Percentiles rank a stretch among this genome's conserved stretches.
Conservation (phyloP, 257 asterid species). For the Solanum commersonii region DNA sequence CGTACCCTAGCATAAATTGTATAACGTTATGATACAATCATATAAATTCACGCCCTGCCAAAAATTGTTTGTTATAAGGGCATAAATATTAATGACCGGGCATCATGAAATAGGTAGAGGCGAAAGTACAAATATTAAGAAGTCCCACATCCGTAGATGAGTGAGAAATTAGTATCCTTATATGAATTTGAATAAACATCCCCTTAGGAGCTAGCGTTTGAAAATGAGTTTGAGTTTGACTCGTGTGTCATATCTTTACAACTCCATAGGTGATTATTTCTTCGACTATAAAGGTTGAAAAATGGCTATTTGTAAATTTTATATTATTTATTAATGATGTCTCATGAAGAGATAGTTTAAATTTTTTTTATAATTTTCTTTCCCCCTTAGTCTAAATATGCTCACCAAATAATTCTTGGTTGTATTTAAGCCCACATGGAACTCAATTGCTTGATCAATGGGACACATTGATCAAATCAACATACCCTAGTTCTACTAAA, state of each 20-base stretch:
- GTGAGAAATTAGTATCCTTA: background rate
- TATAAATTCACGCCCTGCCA: background rate
- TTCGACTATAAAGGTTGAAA: background rate
- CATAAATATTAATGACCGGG: background rate
- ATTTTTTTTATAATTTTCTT: background rate
- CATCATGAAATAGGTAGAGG: background rate
- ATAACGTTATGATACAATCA: background rate
- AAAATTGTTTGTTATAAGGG: background rate
- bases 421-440: background rate
- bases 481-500: background rate
- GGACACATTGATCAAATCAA: background rate
- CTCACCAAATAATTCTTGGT: background rate
- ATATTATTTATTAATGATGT: background rate
- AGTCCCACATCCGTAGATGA: background rate
- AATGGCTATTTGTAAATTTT: background rate
- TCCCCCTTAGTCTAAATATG: background rate
- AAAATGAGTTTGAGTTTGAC: no score
- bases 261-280: background rate
- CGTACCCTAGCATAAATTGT: background rate
- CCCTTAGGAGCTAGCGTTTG: no score
- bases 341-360: background rate
- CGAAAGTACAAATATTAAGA: background rate
- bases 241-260: background rate
- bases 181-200: no score
- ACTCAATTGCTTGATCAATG: background rate